A percentile compares a stretch with the other conserved stretches of the same genome.
Evolutionary conservation across 345 rosid genomes (phyloP).

Genomic region (Aurinia saxatilis): DNA sequence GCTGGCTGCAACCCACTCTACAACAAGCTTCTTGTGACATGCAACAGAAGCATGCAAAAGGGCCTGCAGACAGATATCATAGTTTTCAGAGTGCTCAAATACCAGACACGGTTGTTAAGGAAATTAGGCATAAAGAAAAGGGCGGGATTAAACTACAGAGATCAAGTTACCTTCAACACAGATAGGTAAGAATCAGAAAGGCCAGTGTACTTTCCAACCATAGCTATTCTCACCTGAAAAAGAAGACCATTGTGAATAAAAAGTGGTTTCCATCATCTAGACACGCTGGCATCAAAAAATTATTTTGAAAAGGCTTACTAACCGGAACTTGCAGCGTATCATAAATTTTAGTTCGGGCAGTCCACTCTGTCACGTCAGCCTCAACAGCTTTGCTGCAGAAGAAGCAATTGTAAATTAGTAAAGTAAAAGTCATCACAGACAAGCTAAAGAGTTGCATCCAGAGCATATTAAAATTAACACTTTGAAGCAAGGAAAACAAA

Average conservation of each 20-base stretch:
- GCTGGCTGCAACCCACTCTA: conserved; percentile 83
- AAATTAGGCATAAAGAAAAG: background rate
- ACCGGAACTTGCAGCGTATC: conserved; percentile 67
- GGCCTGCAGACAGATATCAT: conserved; percentile 40
- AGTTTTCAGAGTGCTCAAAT: background rate
- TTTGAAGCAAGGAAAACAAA: background rate
- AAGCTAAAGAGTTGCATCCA: background rate
- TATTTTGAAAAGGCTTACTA: conserved; percentile 20
- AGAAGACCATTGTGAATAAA: conserved; percentile 6
- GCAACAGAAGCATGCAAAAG: conserved; percentile 85
- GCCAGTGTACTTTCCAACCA: conserved; percentile 80
- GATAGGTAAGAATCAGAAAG: conserved; percentile 75
- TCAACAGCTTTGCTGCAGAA: conserved; percentile 50
- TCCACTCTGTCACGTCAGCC: conserved; percentile 77
- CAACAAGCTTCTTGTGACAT: conserved; percentile 51
- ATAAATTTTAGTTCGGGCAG: conserved; percentile 62
- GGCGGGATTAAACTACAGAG: background rate
- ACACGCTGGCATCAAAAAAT: background rate
- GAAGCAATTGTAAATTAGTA: conserved; percentile 6
- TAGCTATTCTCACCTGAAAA: conserved; percentile 65
- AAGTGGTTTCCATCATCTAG: background rate
- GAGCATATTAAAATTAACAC: background rate
- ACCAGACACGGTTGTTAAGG: background rate
- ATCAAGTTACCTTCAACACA: conserved; percentile 52
- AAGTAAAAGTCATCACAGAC: conserved; percentile 1